Evolutionary conservation across 2,329 filamentous ascomycete species (phyloP).

Genomic region (Knoxdaviesia proteae): DNA sequence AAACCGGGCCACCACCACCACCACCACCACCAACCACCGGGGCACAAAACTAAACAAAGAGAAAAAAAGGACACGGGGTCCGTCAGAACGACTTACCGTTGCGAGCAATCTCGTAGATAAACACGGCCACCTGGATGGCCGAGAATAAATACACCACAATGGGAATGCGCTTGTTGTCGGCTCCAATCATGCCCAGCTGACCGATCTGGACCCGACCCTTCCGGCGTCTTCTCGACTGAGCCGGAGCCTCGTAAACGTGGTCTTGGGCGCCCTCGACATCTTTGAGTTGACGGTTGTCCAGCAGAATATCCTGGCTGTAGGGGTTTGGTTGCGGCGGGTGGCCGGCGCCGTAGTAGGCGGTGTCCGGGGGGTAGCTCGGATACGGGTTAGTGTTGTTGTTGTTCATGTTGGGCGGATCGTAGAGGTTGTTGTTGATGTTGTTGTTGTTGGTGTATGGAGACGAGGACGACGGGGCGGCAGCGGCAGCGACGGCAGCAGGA

Average conservation of each 20-base stretch:
- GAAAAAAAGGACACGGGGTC: neutral
- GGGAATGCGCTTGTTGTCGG: slow-evolving; percentile 38
- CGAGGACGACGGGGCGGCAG: slow-evolving; percentile 8
- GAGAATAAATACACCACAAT: slow-evolving; percentile 73
- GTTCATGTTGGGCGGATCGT: slow-evolving; percentile 9
- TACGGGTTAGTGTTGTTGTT: slow-evolving; percentile 2
- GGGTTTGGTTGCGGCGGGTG: slow-evolving; percentile 15
- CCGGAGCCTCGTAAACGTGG: slow-evolving; percentile 39
- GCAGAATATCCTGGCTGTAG: slow-evolving; percentile 32
- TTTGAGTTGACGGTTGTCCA: slow-evolving; percentile 27
- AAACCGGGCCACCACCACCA: too few relatives aligned
- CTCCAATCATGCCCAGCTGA: slow-evolving; percentile 37
- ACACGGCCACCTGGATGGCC: slow-evolving; percentile 58
- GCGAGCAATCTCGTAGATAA: slow-evolving; percentile 70
- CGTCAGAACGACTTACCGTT: slow-evolving; percentile 38
- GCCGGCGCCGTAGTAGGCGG: slow-evolving; percentile 32
- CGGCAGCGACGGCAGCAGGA: neutral
- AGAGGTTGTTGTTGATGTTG: slow-evolving; percentile 4
- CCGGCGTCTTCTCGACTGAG: slow-evolving; percentile 9
- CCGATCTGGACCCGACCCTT: slow-evolving; percentile 30
- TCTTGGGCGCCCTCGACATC: slow-evolving; percentile 23
- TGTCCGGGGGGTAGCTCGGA: slow-evolving; percentile 19
- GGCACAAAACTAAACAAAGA: neutral
- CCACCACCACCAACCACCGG: neutral
- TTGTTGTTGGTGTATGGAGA: slow-evolving; percentile 9